phyloP scores from a whole-genome alignment of 202 grass and related monocot genomes.

The Sporobolus alterniflorus region DNA sequence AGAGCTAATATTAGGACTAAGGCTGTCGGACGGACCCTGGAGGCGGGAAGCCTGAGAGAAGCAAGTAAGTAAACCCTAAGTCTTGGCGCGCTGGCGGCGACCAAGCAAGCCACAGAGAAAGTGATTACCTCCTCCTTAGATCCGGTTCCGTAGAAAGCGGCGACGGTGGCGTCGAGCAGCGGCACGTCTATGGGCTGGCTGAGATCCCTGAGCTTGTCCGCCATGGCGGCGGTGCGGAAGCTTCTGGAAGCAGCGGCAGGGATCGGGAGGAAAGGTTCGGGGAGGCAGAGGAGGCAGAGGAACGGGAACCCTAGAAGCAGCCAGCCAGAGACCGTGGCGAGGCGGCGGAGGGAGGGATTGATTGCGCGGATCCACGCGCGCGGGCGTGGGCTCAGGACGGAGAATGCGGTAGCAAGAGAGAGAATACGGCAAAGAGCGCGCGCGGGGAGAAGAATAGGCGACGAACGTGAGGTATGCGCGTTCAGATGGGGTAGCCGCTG shows the following conservation, averaged over 20 bases:
- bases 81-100: background rate
- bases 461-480: too few relatives aligned
- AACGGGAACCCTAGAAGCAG: slow-evolving; percentile 36
- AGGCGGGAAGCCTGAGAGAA: background rate
- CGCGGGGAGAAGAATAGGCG: too few relatives aligned
- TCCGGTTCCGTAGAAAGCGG: slow-evolving; percentile 99
- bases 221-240: slow-evolving; percentile 53
- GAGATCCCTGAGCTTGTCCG: slow-evolving; percentile 97
- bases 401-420: background rate
- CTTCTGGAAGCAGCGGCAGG: background rate
- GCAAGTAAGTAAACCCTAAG: slow-evolving; percentile 51
- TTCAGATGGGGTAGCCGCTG: too few relatives aligned
- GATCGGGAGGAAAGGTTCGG: background rate
- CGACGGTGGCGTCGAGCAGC: slow-evolving; percentile 90
- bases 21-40: background rate
- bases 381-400: too few relatives aligned
- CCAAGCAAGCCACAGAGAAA: slow-evolving; percentile 4
- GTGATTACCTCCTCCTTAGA: slow-evolving; percentile 93
- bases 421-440: too few relatives aligned
- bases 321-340: slow-evolving; percentile 3
- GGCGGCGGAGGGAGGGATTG: background rate
- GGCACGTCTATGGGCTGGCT: slow-evolving; percentile 95
- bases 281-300: background rate
- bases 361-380: too few relatives aligned
- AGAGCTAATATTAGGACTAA: background rate